A percentile compares a stretch with the other conserved stretches of the same genome.
These are phyloP conservation scores for Kluyveromyces sp. DNA, from an alignment of 1,139 yeast species.

Conservation along the genomic window DNA sequence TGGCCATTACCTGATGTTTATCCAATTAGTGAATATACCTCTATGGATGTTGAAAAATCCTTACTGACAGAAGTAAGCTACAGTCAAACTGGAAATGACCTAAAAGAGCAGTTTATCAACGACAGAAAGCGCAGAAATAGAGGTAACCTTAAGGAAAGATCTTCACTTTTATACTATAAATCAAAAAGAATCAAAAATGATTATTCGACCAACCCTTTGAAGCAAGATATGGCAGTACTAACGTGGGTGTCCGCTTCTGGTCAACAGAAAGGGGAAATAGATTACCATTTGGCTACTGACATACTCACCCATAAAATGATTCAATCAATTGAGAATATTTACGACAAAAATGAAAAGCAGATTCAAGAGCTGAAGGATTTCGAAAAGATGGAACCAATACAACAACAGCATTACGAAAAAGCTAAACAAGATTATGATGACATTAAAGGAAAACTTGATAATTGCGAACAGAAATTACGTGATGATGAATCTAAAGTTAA, in stretches of 20 bases:
- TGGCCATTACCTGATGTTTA: slow-evolving; percentile 85
- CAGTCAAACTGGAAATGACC: slow-evolving; percentile 30
- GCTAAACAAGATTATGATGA: slow-evolving; percentile 16
- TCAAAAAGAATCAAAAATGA: slow-evolving; percentile 61
- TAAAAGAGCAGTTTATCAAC: slow-evolving; percentile 22
- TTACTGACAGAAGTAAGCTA: slow-evolving; percentile 70
- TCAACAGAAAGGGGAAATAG: slow-evolving; percentile 19
- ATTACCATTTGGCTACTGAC: slow-evolving; percentile 30
- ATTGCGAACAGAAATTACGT: slow-evolving; percentile 11
- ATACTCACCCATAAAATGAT: slow-evolving; percentile 44
- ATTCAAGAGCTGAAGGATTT: slow-evolving; percentile 27
- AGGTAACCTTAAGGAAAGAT: slow-evolving; percentile 8
- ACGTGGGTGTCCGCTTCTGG: slow-evolving; percentile 48
- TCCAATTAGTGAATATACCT: slow-evolving; percentile 50
- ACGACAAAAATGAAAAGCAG: slow-evolving; percentile 23
- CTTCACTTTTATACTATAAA: slow-evolving; percentile 41
- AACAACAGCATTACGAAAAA: slow-evolving; percentile 21
- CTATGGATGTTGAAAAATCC: slow-evolving; percentile 72
- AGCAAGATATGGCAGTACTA: slow-evolving; percentile 46
- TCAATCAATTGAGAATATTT: slow-evolving; percentile 33
- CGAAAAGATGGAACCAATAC: slow-evolving; percentile 15
- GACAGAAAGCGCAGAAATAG: slow-evolving; percentile 22
- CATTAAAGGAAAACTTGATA: slow-evolving; percentile 10
- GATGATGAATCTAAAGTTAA: slow-evolving; percentile 16
- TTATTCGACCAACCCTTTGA: slow-evolving; percentile 59